Conservation (phyloP, 2,329 filamentous ascomycete genomes). For the Claviceps maximensis region DNA sequence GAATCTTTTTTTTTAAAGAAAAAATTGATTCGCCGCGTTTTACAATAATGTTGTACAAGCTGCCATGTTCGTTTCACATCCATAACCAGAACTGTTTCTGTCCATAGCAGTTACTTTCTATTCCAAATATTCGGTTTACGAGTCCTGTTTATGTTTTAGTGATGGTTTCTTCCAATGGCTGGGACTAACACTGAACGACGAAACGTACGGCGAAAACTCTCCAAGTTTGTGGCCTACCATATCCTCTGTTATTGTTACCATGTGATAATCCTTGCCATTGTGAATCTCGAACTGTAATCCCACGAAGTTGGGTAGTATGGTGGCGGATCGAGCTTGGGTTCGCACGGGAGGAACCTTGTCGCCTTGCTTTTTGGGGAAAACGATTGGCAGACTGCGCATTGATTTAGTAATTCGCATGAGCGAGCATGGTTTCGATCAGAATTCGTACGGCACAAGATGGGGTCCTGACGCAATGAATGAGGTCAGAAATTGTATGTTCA, state of each 20-base stretch:
- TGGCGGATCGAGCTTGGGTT: slow-evolving; percentile 77
- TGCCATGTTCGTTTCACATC: neutral
- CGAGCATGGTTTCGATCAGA: neutral
- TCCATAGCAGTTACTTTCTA: slow-evolving; percentile 17
- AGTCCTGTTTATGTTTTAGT: slow-evolving; percentile 27
- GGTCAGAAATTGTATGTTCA: neutral
- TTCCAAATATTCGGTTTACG: slow-evolving; percentile 45
- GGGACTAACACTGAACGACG: neutral
- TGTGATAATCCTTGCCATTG: slow-evolving; percentile 78
- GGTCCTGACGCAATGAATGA: slow-evolving; percentile 24
- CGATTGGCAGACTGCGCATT: slow-evolving; percentile 45
- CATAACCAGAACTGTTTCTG: slow-evolving; percentile 8
- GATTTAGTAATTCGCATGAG: slow-evolving; percentile 5
- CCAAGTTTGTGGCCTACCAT: slow-evolving; percentile 95
- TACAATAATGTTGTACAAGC: neutral
- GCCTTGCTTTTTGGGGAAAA: slow-evolving; percentile 42
- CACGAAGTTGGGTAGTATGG: slow-evolving; percentile 85
- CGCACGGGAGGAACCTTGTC: slow-evolving; percentile 59
- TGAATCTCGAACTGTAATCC: slow-evolving; percentile 81
- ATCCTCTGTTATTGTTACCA: slow-evolving; percentile 76
- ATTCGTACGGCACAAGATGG: slow-evolving; percentile 39
- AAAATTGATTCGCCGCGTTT: neutral
- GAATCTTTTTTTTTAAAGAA: neutral
- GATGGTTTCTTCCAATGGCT: neutral
- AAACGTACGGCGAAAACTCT: slow-evolving; percentile 73